Evolutionary conservation across 2,329 filamentous ascomycete genomes (phyloP).

Genomic region (Nemania diffusa): DNA sequence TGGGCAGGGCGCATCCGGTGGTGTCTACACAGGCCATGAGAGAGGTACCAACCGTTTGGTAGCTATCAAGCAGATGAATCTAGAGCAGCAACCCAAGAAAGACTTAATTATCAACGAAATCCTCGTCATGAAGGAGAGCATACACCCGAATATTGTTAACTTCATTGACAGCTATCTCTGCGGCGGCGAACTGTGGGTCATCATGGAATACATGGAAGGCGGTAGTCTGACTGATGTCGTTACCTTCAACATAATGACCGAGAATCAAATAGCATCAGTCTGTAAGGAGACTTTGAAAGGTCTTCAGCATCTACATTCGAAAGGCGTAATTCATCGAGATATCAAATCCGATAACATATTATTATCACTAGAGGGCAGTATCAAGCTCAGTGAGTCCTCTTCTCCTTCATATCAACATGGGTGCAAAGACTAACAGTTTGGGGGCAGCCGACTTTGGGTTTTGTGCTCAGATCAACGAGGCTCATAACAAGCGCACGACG

Average conservation of each 20-base stretch:
- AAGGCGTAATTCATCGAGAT: conserved; percentile 97
- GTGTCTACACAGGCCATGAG: conserved; percentile 93
- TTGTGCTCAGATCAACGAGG: conserved; percentile 97
- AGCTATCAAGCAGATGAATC: conserved; percentile 99
- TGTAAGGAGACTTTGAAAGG: conserved; percentile 93
- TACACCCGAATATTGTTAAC: conserved; percentile 98
- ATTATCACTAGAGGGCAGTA: conserved; percentile 91
- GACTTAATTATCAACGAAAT: conserved; percentile 99
- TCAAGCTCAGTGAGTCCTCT: conserved; percentile 85
- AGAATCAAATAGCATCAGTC: conserved; percentile 95
- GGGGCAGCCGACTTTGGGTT: conserved; percentile 92
- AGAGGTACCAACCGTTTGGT: conserved; percentile 85
- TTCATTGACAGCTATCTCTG: conserved; percentile 98
- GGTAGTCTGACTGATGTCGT: conserved; percentile 98
- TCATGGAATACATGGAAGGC: conserved; percentile 99
- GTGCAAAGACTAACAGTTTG: conserved; percentile 30
- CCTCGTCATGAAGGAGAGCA: conserved; percentile 98
- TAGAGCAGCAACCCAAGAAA: conserved; percentile 98
- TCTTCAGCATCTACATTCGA: conserved; percentile 94
- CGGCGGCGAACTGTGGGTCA: conserved; percentile 92
- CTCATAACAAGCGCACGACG: conserved; percentile 95
- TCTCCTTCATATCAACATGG: background rate
- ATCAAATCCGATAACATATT: conserved; percentile 99
- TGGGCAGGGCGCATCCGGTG: conserved; percentile 95
- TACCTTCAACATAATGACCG: conserved; percentile 99